Evolutionary conservation across 2,329 filamentous ascomycete genomes (phyloP).

Genomic region (Fusarium falciforme): DNA sequence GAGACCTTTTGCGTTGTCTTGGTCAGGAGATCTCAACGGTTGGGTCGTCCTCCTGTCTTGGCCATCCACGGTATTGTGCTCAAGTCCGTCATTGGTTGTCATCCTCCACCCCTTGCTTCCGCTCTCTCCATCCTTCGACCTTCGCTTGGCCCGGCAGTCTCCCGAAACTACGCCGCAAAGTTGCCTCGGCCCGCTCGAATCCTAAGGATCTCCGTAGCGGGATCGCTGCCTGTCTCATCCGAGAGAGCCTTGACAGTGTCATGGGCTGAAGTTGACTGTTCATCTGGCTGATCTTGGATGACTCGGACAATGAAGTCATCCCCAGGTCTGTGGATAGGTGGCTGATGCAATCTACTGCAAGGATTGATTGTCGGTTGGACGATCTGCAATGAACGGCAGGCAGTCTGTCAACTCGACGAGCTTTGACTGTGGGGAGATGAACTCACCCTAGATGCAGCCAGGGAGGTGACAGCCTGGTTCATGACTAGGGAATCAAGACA

Average conservation of each 20-base stretch:
- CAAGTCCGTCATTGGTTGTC: conserved; percentile 16
- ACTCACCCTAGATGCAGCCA: background rate
- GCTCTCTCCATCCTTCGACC: background rate
- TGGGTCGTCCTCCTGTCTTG: background rate
- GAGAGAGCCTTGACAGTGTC: conserved; percentile 9
- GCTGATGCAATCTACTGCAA: background rate
- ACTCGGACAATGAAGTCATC: background rate
- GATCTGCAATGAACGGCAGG: background rate
- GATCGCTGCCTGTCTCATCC: background rate
- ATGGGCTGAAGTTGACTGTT: background rate
- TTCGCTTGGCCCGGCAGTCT: background rate
- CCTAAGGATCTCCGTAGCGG: background rate
- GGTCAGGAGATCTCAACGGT: conserved; percentile 15
- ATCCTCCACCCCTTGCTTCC: conserved; percentile 8
- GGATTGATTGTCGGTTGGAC: background rate
- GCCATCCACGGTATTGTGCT: background rate
- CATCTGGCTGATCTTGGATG: background rate
- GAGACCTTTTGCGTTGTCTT: conserved; percentile 12
- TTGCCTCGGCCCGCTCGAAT: conserved; percentile 38
- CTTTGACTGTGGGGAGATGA: background rate
- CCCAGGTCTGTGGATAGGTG: background rate
- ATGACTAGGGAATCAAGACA: background rate
- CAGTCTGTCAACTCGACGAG: background rate
- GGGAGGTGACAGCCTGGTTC: background rate
- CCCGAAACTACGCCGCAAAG: conserved; percentile 23